Conservation (phyloP, 78 protist species). For the Pigoraptor vietnamica region DNA sequence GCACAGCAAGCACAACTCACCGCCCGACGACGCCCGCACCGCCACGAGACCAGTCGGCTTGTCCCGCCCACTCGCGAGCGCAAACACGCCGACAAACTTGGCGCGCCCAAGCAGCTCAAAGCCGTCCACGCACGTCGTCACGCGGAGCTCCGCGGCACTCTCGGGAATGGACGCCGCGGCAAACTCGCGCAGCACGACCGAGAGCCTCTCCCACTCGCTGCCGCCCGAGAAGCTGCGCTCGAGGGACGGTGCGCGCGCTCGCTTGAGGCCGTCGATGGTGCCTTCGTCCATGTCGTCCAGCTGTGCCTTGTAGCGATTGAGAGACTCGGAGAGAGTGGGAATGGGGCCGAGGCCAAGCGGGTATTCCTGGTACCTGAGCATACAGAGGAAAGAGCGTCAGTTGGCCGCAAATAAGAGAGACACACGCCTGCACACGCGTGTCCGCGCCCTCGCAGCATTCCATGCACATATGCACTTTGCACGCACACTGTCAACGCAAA, state of each 20-base stretch:
- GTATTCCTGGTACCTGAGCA: background rate
- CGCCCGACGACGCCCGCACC: background rate
- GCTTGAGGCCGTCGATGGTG: background rate
- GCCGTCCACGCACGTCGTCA: background rate
- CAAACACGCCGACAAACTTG: background rate
- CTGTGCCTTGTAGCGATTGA: background rate
- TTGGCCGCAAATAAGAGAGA: background rate
- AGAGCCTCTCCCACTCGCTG: background rate
- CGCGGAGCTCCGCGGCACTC: background rate
- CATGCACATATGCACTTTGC: too few relatives aligned
- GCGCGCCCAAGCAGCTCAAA: background rate
- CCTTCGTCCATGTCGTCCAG: background rate
- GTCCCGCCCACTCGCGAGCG: background rate
- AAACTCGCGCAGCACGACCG: background rate
- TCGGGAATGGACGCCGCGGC: background rate
- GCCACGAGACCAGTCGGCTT: background rate
- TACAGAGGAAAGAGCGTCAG: background rate
- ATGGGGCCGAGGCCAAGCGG: background rate
- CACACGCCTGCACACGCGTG: background rate
- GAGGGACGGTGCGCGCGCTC: background rate
- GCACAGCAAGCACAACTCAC: background rate
- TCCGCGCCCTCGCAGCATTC: too few relatives aligned
- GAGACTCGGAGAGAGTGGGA: background rate
- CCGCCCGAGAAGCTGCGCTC: background rate
- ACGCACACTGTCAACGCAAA: background rate